Evolutionary conservation across 345 rosid species (phyloP), one percentile per base, ranked within the genome.

Genomic region (Salix udensis): DNA sequence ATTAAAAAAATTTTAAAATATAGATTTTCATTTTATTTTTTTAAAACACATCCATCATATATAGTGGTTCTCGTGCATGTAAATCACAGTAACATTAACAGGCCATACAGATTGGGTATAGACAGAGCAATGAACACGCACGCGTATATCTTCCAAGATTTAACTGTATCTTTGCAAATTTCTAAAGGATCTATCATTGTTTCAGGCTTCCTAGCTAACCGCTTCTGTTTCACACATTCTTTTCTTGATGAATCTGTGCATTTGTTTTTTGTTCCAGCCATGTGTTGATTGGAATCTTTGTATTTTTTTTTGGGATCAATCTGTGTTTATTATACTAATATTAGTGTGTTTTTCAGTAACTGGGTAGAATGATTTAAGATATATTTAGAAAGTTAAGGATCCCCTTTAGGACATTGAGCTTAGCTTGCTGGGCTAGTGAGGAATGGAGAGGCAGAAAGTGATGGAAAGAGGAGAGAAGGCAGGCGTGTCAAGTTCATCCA

Each of bases 401-500:
- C 64, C 26, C 48, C 36, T 24, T 74, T 34, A 15, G 72, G 71
- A n/a, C 48, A 44, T 50, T 42, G 13, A 44, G 75, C 71, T 75
- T 73, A 67, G 12, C 28, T 58, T 58, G 64, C 3, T 14, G 23
- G 64, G 64, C 2, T 26, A 23, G 68, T 4, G 44, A 46, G 79
- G 40, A 64, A 81, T 74, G 84, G 81, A 77, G 83, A 77, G 60
- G 40, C 79, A 50, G 81, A 48, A 46, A 62, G 55, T 9, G 75
- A n/a, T 16, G 65, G 76, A 60, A 55, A 73, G 67, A 31, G 78
- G 18, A 10, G 36, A 50, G n/a, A 53, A 71, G 24, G 67, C 31
- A 9, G 79, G 55, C 13, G 81, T 75, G 74, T 80, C 81, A 19
- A 78, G 85, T 37, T 82, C 85, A 53, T 70, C 80, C 15, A 75